A percentile compares a stretch with the other conserved stretches of the same genome.
Conservation (phyloP, 768 basidiomycete species). For the Lentinula edodes region DNA sequence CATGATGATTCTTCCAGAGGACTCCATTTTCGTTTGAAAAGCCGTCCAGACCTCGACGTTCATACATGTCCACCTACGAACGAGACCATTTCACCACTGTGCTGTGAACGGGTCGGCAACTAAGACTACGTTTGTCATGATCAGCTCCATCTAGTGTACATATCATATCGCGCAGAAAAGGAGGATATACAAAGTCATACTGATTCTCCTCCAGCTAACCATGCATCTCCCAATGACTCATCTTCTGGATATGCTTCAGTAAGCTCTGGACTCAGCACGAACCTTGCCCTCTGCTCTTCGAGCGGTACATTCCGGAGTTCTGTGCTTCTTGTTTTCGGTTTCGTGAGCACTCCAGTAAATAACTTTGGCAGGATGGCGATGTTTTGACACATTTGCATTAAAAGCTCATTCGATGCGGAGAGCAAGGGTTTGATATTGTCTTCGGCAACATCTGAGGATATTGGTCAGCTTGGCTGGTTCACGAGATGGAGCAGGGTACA, state of each 20-base stretch:
- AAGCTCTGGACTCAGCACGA: constrained; percentile 37
- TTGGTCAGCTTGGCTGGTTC: not conserved
- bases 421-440: constrained; percentile 23
- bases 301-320: constrained; percentile 1
- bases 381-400: constrained; percentile 11
- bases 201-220: constrained; percentile 14
- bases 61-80: no score
- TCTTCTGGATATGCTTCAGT: constrained; percentile 43
- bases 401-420: constrained; percentile 11
- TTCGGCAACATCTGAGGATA: constrained; percentile 26
- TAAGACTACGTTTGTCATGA: no score
- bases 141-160: no score
- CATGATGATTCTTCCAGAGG: no score
- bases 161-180: no score
- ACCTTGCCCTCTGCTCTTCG: constrained; percentile 24
- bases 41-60: no score
- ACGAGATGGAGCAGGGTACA: constrained; percentile 10
- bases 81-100: no score
- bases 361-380: constrained; percentile 8
- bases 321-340: constrained; percentile 1
- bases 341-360: constrained; percentile 10
- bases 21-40: no score
- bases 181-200: not conserved
- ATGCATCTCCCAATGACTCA: constrained; percentile 27
- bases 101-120: no score